Conservation (phyloP, 1,284 basidiomycete genomes). For the Melampsora americana region DNA sequence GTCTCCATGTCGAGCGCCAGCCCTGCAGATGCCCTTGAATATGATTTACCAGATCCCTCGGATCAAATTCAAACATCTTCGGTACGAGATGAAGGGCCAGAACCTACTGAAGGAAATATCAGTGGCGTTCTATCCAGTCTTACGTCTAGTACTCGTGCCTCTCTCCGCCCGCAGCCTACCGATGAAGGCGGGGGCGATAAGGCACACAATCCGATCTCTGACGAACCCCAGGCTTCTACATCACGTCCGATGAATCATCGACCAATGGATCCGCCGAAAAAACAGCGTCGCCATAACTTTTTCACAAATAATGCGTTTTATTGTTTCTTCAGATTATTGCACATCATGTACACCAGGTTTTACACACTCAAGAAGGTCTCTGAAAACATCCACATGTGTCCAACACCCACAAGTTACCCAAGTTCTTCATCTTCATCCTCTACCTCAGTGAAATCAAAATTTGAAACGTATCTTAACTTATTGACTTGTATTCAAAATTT, state of each 20-base stretch:
- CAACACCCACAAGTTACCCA: not conserved
- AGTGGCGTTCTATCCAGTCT: not conserved
- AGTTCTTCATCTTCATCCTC: conserved; percentile 4
- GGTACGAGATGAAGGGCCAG: conserved; percentile 13
- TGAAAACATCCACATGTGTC: not conserved
- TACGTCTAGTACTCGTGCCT: not conserved
- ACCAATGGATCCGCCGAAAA: not conserved
- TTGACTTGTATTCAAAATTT: conserved; percentile 30
- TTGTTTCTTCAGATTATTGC: conserved; percentile 35
- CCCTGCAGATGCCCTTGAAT: not conserved
- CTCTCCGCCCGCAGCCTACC: no score
- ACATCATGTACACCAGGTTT: conserved; percentile 39
- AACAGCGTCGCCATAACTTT: conserved; percentile 19
- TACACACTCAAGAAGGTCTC: conserved; percentile 29
- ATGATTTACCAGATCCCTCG: not conserved
- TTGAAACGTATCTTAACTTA: conserved; percentile 31
- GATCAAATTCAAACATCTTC: conserved; percentile 27
- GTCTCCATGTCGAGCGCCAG: not conserved
- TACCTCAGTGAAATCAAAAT: not conserved
- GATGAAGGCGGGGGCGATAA: not conserved
- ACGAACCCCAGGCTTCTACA: not conserved
- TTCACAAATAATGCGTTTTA: conserved; percentile 41
- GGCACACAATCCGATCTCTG: not conserved
- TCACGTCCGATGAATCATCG: not conserved
- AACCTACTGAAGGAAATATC: not conserved